phyloP scores from a whole-genome alignment of 371 early-diverging fungal species.

The Mucor ambiguus region DNA sequence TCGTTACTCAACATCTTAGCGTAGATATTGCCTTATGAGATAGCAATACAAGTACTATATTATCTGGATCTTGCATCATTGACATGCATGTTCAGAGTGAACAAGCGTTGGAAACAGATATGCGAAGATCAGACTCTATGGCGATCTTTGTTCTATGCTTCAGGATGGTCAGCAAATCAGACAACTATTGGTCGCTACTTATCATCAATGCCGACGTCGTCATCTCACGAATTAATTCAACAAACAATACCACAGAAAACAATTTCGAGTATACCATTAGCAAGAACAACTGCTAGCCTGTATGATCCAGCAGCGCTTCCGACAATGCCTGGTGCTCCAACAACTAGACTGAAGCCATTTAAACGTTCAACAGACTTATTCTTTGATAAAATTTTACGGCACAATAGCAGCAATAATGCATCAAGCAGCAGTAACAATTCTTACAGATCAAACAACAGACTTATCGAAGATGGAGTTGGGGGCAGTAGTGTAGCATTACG shows the following conservation, averaged over 20 bases:
- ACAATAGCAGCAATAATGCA: slow-evolving; percentile 4
- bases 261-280: slow-evolving; percentile 12
- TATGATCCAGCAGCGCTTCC: slow-evolving; percentile 29
- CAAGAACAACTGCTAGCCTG: slow-evolving; percentile 5
- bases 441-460: neutral
- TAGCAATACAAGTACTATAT: slow-evolving; percentile 64
- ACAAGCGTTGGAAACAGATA: slow-evolving; percentile 63
- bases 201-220: slow-evolving; percentile 20
- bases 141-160: slow-evolving; percentile 54
- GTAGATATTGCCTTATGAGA: slow-evolving; percentile 63
- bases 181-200: slow-evolving; percentile 52
- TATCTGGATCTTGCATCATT: slow-evolving; percentile 57
- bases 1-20: neutral
- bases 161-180: slow-evolving; percentile 58
- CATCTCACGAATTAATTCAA: neutral
- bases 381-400: slow-evolving; percentile 7
- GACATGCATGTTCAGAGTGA: slow-evolving; percentile 50
- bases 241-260: slow-evolving; percentile 8
- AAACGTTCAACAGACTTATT: slow-evolving; percentile 17
- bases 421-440: slow-evolving; percentile 1
- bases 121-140: slow-evolving; percentile 70
- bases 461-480: neutral
- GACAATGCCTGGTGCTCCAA: slow-evolving; percentile 17
- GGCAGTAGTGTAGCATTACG: neutral
- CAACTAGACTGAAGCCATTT: slow-evolving; percentile 17